A percentile compares a stretch with the other conserved stretches of the same genome.
Evolutionary conservation across 345 rosid genomes (phyloP).

Genomic region (Moringa oleifera): DNA sequence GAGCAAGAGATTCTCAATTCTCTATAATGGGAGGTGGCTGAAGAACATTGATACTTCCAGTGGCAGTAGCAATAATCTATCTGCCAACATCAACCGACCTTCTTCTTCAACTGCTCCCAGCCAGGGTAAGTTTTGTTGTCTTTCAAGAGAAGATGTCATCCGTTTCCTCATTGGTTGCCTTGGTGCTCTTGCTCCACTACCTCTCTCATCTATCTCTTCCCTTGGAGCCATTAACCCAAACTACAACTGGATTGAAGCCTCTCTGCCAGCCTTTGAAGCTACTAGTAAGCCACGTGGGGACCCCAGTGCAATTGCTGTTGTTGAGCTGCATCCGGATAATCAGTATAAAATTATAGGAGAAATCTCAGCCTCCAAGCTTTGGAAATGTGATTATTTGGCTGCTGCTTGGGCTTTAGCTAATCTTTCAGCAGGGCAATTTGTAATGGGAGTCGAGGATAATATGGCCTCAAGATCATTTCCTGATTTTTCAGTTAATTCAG

Average conservation of each 20-base stretch:
- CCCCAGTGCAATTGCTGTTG: constrained; percentile 72
- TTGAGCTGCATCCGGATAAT: constrained; percentile 58
- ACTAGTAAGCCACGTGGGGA: constrained; percentile 48
- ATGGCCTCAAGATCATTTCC: constrained; percentile 51
- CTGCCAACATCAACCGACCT: constrained; percentile 39
- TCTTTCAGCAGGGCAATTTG: constrained; percentile 89
- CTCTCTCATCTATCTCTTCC: constrained; percentile 72
- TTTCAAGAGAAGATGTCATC: constrained; percentile 87
- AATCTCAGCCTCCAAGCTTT: constrained; percentile 82
- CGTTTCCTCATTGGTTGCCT: constrained; percentile 94
- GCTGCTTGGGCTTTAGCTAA: constrained; percentile 97
- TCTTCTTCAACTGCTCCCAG: constrained; percentile 50
- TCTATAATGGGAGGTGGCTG: constrained; percentile 85
- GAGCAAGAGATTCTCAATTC: constrained; percentile 93
- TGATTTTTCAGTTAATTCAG: constrained; percentile 45
- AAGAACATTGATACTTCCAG: constrained; percentile 55
- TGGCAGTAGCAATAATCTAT: constrained; percentile 51
- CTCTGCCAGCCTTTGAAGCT: constrained; percentile 65
- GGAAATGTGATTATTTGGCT: constrained; percentile 92
- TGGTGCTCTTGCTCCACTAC: constrained; percentile 94
- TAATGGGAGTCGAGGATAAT: constrained; percentile 92
- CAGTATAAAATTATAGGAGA: constrained; percentile 76
- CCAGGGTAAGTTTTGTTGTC: constrained; percentile 85
- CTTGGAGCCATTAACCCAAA: constrained; percentile 65
- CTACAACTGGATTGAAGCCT: constrained; percentile 60